Conservation (phyloP, 2,329 filamentous ascomycete species). For the Fusarium sp. region DNA sequence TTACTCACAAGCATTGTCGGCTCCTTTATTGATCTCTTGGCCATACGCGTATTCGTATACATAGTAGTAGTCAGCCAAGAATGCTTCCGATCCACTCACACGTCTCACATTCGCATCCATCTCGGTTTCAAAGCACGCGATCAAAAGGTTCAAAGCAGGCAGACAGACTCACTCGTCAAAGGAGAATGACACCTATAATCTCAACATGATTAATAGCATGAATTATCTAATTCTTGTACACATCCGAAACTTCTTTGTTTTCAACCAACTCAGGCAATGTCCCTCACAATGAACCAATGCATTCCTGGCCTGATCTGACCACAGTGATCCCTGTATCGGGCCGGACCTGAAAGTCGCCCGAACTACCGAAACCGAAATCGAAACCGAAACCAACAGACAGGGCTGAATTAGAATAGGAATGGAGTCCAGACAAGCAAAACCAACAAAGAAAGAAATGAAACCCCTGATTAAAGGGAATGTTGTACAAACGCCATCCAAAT, state of each 20-base stretch:
- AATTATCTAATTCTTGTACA: conserved; percentile 30
- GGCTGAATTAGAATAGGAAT: conserved; percentile 34
- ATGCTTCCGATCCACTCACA: conserved; percentile 6
- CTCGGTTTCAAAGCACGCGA: conserved; percentile 3
- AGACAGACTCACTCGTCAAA: not conserved
- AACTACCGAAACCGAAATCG: conserved; percentile 39
- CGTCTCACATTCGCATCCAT: conserved; percentile 6
- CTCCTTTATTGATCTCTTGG: not conserved
- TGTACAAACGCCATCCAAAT: conserved; percentile 9
- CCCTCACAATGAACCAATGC: not conserved
- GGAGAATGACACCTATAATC: not conserved
- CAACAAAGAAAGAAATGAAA: conserved; percentile 12
- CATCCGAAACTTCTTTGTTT: conserved; percentile 7
- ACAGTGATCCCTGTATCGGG: conserved; percentile 9
- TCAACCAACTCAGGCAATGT: conserved; percentile 1
- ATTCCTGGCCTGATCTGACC: not conserved
- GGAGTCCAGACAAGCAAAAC: conserved; percentile 24
- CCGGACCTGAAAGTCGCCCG: conserved; percentile 27
- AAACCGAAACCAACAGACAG: conserved; percentile 40
- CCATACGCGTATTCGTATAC: not conserved
- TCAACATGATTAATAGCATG: conserved; percentile 22
- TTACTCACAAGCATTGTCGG: not conserved
- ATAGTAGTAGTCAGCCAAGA: not conserved
- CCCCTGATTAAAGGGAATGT: not conserved
- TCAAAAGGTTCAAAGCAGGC: not conserved